Evolutionary conservation across 768 basidiomycete genomes (phyloP).

Genomic region (Macrolepiota fuliginosa): DNA sequence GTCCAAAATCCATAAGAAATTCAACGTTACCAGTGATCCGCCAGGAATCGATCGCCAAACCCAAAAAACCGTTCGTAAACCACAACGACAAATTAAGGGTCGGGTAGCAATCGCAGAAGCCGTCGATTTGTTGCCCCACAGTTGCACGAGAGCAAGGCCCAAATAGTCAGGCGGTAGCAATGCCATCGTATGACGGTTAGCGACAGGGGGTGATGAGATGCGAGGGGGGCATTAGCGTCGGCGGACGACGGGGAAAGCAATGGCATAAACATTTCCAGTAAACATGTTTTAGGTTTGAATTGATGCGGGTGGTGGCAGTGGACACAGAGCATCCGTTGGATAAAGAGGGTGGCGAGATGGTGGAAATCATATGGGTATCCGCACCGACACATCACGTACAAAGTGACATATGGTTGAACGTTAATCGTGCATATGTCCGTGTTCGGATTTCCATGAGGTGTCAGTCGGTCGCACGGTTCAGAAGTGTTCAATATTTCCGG

Average conservation of each 20-base stretch:
- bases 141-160: neutral
- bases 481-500: no score
- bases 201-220: neutral
- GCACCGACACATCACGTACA: no score
- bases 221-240: neutral
- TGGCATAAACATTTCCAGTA: neutral
- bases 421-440: no score
- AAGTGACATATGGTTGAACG: no score
- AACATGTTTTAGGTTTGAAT: neutral
- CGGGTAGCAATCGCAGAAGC: neutral
- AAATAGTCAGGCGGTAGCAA: no score
- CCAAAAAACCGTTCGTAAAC: neutral
- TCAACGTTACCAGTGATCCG: neutral
- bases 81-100: neutral
- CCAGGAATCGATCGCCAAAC: neutral
- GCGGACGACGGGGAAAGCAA: neutral
- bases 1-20: neutral
- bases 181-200: neutral
- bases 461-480: no score
- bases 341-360: no score
- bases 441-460: no score
- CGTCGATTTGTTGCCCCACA: neutral
- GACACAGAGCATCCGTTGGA: no score
- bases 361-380: no score
- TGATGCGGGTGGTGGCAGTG: neutral